Percentiles rank a stretch among this genome's conserved stretches.
Evolutionary conservation across 75 land plant species (phyloP).

Genomic region (Chamaecyparis obtusa): DNA sequence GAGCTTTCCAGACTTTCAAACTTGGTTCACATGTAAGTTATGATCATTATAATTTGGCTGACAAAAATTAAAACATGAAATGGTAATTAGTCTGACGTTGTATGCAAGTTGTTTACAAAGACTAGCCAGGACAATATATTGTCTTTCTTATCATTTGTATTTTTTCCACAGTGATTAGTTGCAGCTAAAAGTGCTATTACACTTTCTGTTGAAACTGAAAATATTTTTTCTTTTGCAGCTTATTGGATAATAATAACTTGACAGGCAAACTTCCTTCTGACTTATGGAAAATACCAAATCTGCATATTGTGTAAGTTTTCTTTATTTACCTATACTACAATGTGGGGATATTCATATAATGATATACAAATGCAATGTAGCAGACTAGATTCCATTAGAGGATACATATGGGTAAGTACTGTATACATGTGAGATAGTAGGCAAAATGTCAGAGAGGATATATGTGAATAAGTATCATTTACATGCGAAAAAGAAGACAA

Average conservation of each 20-base stretch:
- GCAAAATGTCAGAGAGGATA: not conserved
- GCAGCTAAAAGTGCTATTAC: not conserved
- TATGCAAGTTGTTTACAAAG: not conserved
- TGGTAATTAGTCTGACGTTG: not conserved
- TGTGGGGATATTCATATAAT: not conserved
- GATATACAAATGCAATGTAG: not conserved
- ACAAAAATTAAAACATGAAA: not conserved
- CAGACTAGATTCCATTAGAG: not conserved
- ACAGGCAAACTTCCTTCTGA: constrained; percentile 71
- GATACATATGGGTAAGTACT: not conserved
- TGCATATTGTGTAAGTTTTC: constrained; percentile 68
- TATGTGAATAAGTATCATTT: no score
- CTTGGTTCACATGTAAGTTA: constrained; percentile 56
- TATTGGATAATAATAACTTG: constrained; percentile 84
- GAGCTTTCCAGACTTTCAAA: constrained; percentile 49
- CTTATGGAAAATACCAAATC: constrained; percentile 33
- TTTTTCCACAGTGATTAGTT: not conserved
- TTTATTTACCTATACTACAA: not conserved
- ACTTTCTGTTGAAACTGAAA: not conserved
- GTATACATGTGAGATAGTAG: not conserved
- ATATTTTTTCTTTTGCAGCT: constrained; percentile 36
- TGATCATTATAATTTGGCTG: not conserved
- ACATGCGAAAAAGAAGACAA: not conserved
- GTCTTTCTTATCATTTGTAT: not conserved
- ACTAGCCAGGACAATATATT: not conserved